phyloP scores from a whole-genome alignment of 2,329 filamentous ascomycete genomes.

The Verticillium nubilum region DNA sequence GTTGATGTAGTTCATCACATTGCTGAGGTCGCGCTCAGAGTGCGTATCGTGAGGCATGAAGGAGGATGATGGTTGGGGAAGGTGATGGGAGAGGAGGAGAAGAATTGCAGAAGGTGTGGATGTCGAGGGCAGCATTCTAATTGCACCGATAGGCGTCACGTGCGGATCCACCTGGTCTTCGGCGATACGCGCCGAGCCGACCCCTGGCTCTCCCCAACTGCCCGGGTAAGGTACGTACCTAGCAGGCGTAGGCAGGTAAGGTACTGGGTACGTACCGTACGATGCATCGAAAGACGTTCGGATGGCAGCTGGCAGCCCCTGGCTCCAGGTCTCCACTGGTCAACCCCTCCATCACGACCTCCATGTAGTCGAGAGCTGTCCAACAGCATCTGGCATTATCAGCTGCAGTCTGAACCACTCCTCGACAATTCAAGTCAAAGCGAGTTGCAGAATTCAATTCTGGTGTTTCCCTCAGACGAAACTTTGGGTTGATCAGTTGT shows the following conservation, averaged over 20 bases:
- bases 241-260: too few species aligned
- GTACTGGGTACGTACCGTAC: too few species aligned
- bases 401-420: too few species aligned
- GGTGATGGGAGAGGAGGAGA: neutral
- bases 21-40: conserved; percentile 9
- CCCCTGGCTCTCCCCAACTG: neutral
- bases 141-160: neutral
- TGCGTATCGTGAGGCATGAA: conserved; percentile 9
- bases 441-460: too few species aligned
- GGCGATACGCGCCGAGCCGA: neutral
- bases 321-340: neutral
- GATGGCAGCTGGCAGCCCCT: neutral
- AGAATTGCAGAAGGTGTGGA: neutral
- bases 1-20: conserved; percentile 35
- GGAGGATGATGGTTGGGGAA: conserved; percentile 1
- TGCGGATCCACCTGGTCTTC: neutral
- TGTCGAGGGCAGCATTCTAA: neutral
- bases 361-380: too few species aligned
- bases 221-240: neutral
- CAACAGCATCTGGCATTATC: too few species aligned
- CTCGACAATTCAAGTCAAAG: too few species aligned
- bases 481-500: too few species aligned
- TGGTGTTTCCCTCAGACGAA: too few species aligned
- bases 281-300: too few species aligned
- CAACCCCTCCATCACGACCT: neutral